Evolutionary conservation across 768 basidiomycete species (phyloP).

Genomic region (Agrocybe chaxingu): DNA sequence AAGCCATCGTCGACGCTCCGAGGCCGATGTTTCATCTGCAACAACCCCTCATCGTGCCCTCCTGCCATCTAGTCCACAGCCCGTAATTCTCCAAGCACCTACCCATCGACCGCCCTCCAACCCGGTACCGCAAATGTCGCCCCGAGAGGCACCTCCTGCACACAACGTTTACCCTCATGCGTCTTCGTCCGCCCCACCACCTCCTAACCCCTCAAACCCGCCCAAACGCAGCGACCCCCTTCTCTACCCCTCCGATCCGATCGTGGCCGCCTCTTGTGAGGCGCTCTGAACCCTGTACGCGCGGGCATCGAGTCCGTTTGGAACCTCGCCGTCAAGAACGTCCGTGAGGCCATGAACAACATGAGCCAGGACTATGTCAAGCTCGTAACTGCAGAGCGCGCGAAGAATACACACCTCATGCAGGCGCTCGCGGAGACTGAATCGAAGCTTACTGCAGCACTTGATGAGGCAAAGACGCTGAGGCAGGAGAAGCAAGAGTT

Average conservation of each 20-base stretch:
- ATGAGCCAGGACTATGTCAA: conserved; percentile 9
- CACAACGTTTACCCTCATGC: no score
- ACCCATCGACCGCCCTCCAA: no score
- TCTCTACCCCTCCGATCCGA: conserved; percentile 2
- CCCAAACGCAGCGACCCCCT: background rate
- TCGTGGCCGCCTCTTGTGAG: conserved; percentile 2
- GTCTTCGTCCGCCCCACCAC: background rate
- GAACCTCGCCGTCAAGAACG: conserved; percentile 2
- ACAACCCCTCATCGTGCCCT: no score
- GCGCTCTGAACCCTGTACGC: conserved; percentile 6
- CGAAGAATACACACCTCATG: background rate
- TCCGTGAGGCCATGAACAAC: conserved; percentile 5
- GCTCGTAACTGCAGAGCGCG: conserved; percentile 1
- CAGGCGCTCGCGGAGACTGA: background rate
- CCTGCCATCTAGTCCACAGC: no score
- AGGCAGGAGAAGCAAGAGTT: background rate
- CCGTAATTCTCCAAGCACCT: no score
- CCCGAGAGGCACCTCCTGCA: no score
- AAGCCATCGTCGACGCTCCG: no score
- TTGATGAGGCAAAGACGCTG: background rate
- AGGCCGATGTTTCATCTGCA: no score
- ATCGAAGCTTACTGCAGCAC: background rate
- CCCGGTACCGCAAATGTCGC: no score
- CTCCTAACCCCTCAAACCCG: background rate
- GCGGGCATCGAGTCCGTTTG: conserved; percentile 7